Percentiles rank a stretch among this genome's conserved stretches.
Conservation (phyloP, 2,329 filamentous ascomycete genomes). For the Coniochaeta sp. region DNA sequence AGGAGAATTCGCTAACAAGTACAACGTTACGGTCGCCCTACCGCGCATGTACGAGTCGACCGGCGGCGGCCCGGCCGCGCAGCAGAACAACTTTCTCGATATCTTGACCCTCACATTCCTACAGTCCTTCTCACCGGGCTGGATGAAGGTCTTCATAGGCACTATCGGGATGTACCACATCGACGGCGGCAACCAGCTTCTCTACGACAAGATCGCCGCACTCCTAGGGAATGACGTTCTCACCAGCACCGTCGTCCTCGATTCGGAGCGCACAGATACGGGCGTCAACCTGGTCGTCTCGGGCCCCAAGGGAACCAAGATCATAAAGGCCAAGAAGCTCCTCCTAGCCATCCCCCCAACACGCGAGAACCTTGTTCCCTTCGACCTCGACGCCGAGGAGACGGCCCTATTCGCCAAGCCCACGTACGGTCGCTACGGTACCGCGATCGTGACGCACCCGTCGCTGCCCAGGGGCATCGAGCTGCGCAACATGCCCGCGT, state of each 20-base stretch:
- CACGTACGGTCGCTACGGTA: slow-evolving; percentile 22
- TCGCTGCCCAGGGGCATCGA: slow-evolving; percentile 18
- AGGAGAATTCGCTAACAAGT: slow-evolving; percentile 12
- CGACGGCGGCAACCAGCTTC: slow-evolving; percentile 6
- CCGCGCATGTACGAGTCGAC: slow-evolving; percentile 12
- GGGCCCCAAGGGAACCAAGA: slow-evolving; percentile 10
- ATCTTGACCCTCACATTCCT: slow-evolving; percentile 4
- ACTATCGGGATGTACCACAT: slow-evolving; percentile 1
- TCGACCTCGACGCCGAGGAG: slow-evolving; percentile 24
- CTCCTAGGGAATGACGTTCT: slow-evolving; percentile 4
- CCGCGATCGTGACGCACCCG: slow-evolving; percentile 21
- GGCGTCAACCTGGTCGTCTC: slow-evolving; percentile 22
- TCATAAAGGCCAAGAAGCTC: slow-evolving; percentile 24
- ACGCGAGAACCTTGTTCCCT: slow-evolving; percentile 18
- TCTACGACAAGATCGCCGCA: slow-evolving; percentile 4
- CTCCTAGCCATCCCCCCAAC: slow-evolving; percentile 28
- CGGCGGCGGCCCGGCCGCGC: slow-evolving; percentile 6
- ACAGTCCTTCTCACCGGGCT: slow-evolving; percentile 1
- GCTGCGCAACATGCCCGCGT: slow-evolving; percentile 20
- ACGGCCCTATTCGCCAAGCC: slow-evolving; percentile 21
- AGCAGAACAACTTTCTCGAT: slow-evolving; percentile 8
- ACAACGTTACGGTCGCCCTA: slow-evolving; percentile 11
- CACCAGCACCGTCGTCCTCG: slow-evolving; percentile 5
- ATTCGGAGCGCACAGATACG: slow-evolving; percentile 14
- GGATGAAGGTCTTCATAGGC: slow-evolving; percentile 4